Base-by-base conservation (phyloP, 352 stramenopile genomes). In the Pythium pyrilobum region DNA sequence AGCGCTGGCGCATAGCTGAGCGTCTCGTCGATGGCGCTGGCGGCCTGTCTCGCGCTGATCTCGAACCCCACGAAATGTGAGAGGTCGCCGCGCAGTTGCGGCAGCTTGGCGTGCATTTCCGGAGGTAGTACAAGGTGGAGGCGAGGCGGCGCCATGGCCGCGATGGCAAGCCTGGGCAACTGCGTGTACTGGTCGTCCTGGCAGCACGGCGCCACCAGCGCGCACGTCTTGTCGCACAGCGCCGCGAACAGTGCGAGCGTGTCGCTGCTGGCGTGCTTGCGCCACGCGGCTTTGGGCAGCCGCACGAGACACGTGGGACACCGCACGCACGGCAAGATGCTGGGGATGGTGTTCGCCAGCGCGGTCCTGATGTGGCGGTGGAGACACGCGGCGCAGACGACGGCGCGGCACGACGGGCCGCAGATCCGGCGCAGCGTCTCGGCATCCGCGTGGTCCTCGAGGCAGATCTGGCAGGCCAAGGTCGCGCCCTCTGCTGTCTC, bases 171-270 rank as follows among this genome's bases (percentile, higher is more conserved):
- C 18, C 21, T 1, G 1, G 55, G 62, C 18, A 65, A 34, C 5
- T 70, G 62, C 5, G 46, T 59, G 44, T 64, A 66, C 2, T 41
- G 1, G 16, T 27, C 16, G 29, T 65, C 29, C 41, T 69, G 55
- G 39, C 62, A 69, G 51, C 62, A 69, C 11, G 62, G 62, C 18
- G 62, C 20, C 2, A 52, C 21, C 24, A 62, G 56, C 13, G 55
- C 33, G 36, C 62, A 69, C 25, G 62, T 39, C 3, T 32, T 42
- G 7, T 34, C 18, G 20, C 56, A 66, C 9, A 59, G 49, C 11
- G 18, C 3, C 1, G 25, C n/a, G 36, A 49, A 69, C 23, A 25
- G 40, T 7, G 24, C 2, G 5, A 46, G 15, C 5, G 43, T 5
- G 6, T 48, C 28, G 1, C 10, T 39, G 0, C 33, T 15, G 23